phyloP scores from a whole-genome alignment of 208 protist genomes.

The Endotrypanum monterogeii region DNA sequence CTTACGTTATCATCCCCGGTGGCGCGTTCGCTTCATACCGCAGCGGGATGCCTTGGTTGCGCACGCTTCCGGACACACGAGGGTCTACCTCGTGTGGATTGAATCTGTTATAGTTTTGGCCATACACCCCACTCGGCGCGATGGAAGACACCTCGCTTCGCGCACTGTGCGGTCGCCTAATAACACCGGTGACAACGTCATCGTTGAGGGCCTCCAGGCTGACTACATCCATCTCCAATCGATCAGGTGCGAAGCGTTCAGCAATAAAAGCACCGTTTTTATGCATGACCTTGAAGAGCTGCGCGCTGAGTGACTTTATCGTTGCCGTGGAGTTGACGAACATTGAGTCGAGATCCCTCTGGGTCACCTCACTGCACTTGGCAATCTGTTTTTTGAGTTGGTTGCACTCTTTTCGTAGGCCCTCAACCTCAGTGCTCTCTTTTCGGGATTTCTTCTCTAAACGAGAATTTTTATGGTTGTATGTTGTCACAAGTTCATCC shows the following conservation, averaged over 20 bases:
- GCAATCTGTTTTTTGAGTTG: background rate
- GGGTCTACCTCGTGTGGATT: conserved; percentile 7
- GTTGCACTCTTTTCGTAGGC: conserved; percentile 12
- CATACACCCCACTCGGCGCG: conserved; percentile 13
- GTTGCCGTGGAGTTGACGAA: conserved; percentile 5
- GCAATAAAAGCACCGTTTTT: conserved; percentile 10
- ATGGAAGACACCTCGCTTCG: conserved; percentile 17
- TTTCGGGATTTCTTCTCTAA: background rate
- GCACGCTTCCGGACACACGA: background rate
- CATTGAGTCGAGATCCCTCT: conserved; percentile 4
- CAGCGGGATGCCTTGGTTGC: conserved; percentile 14
- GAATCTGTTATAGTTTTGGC: conserved; percentile 7
- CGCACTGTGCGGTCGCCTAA: background rate
- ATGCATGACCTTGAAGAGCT: conserved; percentile 19
- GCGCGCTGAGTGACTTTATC: background rate
- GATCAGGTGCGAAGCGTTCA: background rate
- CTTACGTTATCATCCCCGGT: background rate
- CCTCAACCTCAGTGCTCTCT: conserved; percentile 7
- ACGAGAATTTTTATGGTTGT: background rate
- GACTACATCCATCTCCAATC: background rate
- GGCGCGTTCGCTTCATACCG: conserved; percentile 2
- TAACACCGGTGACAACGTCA: conserved; percentile 5
- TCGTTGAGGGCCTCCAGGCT: background rate
- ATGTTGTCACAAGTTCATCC: background rate
- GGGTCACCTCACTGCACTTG: background rate